Percentiles rank a stretch among this genome's conserved stretches.
phyloP scores from a whole-genome alignment of 106 monocot genomes.

The Dioscorea alata region DNA sequence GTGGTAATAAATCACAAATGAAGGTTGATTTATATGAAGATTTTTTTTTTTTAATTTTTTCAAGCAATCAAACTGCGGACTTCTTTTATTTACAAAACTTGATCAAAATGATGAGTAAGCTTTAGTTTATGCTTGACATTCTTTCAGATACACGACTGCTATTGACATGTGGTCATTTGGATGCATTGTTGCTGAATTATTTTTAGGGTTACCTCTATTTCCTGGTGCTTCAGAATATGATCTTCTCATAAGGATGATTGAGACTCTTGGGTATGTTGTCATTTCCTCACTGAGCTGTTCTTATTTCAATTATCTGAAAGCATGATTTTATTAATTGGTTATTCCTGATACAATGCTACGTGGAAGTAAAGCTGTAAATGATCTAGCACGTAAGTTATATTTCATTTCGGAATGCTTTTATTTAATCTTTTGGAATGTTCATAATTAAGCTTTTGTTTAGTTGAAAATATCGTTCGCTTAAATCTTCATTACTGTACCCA shows the following conservation, averaged over 20 bases:
- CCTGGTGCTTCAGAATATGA: constrained; percentile 95
- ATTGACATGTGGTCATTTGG: constrained; percentile 99
- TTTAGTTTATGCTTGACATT: constrained; percentile 35
- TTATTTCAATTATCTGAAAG: no score
- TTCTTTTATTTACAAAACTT: not conserved
- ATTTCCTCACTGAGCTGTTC: not conserved
- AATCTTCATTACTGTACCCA: no score
- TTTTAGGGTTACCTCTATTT: constrained; percentile 93
- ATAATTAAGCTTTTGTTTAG: not conserved
- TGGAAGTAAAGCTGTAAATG: no score
- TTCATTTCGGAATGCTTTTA: not conserved
- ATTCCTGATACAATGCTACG: no score
- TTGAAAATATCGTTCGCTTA: no score
- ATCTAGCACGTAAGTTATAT: no score
- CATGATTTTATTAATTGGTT: no score
- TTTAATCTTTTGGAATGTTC: not conserved
- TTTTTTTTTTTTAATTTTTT: no score
- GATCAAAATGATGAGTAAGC: not conserved
- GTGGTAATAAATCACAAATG: no score
- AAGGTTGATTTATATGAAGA: no score
- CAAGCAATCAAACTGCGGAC: not conserved
- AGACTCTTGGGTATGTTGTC: constrained; percentile 61
- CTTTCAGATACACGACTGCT: constrained; percentile 80
- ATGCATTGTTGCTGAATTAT: constrained; percentile 89
- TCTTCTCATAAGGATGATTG: constrained; percentile 82